Conservation (phyloP, 495 filamentous ascomycete genomes). For the Evansstolkia leycettana region DNA sequence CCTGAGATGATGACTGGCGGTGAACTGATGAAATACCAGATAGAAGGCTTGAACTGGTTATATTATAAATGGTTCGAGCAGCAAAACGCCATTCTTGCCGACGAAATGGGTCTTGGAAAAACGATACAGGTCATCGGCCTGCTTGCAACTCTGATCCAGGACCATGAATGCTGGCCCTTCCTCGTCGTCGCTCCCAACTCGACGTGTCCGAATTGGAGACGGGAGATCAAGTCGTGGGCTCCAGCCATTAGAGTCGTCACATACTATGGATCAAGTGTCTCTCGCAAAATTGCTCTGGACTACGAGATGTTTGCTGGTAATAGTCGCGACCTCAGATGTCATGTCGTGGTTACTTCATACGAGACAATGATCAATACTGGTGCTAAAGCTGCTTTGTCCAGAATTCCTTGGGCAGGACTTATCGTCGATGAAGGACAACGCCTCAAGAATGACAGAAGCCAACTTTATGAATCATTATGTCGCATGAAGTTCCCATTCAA, state of each 20-base stretch:
- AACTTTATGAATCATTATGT: constrained; percentile 62
- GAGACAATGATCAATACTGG: constrained; percentile 66
- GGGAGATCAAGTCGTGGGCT: constrained; percentile 91
- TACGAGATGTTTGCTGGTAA: constrained; percentile 75
- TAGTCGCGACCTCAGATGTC: constrained; percentile 53
- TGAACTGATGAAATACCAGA: constrained; percentile 83
- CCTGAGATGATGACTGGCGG: constrained; percentile 63
- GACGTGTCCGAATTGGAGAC: constrained; percentile 91
- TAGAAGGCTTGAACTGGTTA: constrained; percentile 95
- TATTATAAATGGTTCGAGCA: constrained; percentile 75
- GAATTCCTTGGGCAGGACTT: constrained; percentile 72
- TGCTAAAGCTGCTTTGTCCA: constrained; percentile 47
- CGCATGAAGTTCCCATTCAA: constrained; percentile 66
- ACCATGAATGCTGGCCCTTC: constrained; percentile 83
- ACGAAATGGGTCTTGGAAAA: constrained; percentile 98
- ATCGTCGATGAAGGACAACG: constrained; percentile 95
- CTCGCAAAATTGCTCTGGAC: constrained; percentile 56
- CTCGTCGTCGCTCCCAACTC: constrained; percentile 88
- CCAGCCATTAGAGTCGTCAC: constrained; percentile 78
- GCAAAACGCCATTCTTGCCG: constrained; percentile 86
- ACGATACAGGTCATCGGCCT: constrained; percentile 89
- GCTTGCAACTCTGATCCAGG: constrained; percentile 62
- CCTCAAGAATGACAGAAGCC: constrained; percentile 82
- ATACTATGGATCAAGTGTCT: constrained; percentile 64
- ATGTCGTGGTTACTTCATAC: constrained; percentile 91